A percentile compares a stretch with the other conserved stretches of the same genome.
phyloP scores from a whole-genome alignment of 1,284 basidiomycete genomes.

The Grifola frondosa region DNA sequence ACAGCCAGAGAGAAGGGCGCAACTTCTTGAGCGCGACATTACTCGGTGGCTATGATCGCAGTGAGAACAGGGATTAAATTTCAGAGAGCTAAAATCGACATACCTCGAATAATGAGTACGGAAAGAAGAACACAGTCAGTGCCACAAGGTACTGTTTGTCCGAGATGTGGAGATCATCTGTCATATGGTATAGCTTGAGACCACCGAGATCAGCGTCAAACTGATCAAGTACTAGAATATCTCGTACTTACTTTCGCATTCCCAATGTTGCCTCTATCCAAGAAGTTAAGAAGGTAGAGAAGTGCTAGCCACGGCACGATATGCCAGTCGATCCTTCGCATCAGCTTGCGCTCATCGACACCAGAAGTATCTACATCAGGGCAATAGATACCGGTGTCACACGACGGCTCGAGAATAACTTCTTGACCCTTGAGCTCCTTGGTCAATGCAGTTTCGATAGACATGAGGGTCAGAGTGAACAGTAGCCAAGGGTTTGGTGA shows the following conservation, averaged over 20 bases:
- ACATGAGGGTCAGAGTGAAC: conserved; percentile 8
- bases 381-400: conserved; percentile 41
- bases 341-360: conserved; percentile 58
- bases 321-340: conserved; percentile 65
- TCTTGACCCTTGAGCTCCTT: conserved; percentile 19
- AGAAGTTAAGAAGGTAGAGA: conserved; percentile 74
- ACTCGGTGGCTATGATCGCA: conserved; percentile 31
- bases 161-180: conserved; percentile 52
- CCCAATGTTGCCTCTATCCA: conserved; percentile 80
- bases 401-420: conserved; percentile 12
- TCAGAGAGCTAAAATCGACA: conserved; percentile 1
- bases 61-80: not conserved
- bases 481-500: too few relatives aligned
- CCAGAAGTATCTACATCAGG: conserved; percentile 51
- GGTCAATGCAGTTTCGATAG: conserved; percentile 14
- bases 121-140: conserved; percentile 65
- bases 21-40: conserved; percentile 40
- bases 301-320: conserved; percentile 71
- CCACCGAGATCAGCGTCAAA: conserved; percentile 1
- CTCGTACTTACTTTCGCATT: conserved; percentile 60
- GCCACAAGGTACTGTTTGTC: conserved; percentile 68
- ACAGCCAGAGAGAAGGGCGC: conserved; percentile 41
- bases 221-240: too few relatives aligned
- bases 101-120: conserved; percentile 63
- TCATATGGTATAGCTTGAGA: conserved; percentile 55